These are phyloP conservation scores for Periconia sp. DNA, from an alignment of 2,329 filamentous ascomycete species.

Conservation along the genomic window DNA sequence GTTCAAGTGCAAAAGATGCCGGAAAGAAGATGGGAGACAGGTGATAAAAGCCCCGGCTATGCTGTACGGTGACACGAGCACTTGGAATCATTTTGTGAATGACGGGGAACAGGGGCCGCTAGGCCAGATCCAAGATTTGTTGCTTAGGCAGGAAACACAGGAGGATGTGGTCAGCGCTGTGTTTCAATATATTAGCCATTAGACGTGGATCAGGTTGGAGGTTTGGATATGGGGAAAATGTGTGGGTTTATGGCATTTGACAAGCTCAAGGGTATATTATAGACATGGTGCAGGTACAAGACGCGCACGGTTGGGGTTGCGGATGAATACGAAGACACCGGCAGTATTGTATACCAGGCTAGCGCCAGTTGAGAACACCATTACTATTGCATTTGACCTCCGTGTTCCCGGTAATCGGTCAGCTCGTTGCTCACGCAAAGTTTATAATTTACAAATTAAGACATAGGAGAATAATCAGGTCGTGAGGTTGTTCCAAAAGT, in stretches of 20 bases:
- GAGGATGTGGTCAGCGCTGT: slow-evolving; percentile 87
- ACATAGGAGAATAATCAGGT: slow-evolving; percentile 5
- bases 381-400: too few species aligned
- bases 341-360: too few species aligned
- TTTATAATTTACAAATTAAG: slow-evolving; percentile 8
- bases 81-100: slow-evolving; percentile 98
- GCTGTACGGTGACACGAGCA: slow-evolving; percentile 96
- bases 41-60: slow-evolving; percentile 90
- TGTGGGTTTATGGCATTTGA: too few species aligned
- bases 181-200: slow-evolving; percentile 98
- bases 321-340: too few species aligned
- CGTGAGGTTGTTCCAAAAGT: too few species aligned
- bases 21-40: slow-evolving; percentile 80
- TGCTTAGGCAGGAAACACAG: slow-evolving; percentile 83
- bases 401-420: too few species aligned
- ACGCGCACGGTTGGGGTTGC: too few species aligned
- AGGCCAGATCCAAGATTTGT: slow-evolving; percentile 83
- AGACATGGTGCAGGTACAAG: too few species aligned
- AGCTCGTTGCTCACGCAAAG: too few species aligned
- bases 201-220: slow-evolving; percentile 11
- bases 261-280: too few species aligned
- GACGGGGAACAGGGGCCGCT: slow-evolving; percentile 70
- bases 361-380: slow-evolving; percentile 1
- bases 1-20: slow-evolving; percentile 97
- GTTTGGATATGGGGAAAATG: neutral